Conservation (phyloP, 208 protist genomes). For the Leishmania major region DNA sequence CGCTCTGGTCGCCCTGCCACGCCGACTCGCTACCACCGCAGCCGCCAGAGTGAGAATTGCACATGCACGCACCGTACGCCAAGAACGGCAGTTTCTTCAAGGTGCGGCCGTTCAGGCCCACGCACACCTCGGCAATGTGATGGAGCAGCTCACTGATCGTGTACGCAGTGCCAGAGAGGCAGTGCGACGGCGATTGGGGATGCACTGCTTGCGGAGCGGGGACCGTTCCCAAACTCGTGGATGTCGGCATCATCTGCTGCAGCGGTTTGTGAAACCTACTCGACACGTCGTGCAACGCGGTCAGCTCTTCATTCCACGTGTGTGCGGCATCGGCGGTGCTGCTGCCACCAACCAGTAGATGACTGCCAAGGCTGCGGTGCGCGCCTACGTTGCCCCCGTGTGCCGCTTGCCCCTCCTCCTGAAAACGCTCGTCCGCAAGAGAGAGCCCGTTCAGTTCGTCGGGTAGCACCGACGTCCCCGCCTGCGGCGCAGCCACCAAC, state of each 20-base stretch:
- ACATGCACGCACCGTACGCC: conserved; percentile 51
- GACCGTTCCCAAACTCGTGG: not conserved
- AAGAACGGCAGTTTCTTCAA: conserved; percentile 94
- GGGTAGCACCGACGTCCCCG: not conserved
- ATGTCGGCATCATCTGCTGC: not conserved
- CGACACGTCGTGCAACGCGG: not conserved
- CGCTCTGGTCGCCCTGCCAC: not conserved
- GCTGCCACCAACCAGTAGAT: not conserved
- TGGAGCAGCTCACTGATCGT: not conserved
- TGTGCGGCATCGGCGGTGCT: not conserved
- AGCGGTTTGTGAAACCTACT: not conserved
- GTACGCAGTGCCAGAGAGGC: not conserved
- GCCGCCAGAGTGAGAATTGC: not conserved
- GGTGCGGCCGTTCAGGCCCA: conserved; percentile 88
- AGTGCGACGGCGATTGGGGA: not conserved
- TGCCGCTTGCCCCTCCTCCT: not conserved
- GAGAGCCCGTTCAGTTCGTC: not conserved
- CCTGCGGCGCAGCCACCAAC: conserved; percentile 13
- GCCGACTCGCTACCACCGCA: not conserved
- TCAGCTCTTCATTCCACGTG: not conserved
- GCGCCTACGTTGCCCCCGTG: not conserved
- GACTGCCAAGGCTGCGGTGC: not conserved
- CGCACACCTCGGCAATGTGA: conserved; percentile 49
- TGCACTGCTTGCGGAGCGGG: not conserved
- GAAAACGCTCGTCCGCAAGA: not conserved